A percentile compares a stretch with the other conserved stretches of the same genome.
Conservation (phyloP, 2,329 filamentous ascomycete species). For the Neonectria coccinea region DNA sequence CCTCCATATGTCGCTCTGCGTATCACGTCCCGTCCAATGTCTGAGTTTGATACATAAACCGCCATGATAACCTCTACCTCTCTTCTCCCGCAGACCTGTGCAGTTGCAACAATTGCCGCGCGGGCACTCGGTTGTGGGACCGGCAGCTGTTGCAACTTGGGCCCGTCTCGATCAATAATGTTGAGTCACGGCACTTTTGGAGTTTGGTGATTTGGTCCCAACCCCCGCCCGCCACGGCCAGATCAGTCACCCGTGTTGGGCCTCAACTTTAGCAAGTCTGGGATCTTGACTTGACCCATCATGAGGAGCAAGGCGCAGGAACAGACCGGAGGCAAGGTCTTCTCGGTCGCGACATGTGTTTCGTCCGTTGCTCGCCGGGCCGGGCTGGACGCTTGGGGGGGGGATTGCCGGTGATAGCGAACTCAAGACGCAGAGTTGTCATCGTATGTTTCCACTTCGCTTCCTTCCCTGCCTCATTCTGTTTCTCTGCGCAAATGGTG, state of each 20-base stretch:
- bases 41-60: slow-evolving; percentile 28
- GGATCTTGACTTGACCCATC: slow-evolving; percentile 20
- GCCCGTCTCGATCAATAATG: slow-evolving; percentile 24
- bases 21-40: slow-evolving; percentile 10
- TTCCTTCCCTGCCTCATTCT: slow-evolving; percentile 25
- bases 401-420: slow-evolving; percentile 21
- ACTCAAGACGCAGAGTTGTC: slow-evolving; percentile 25
- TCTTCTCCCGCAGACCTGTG: slow-evolving; percentile 24
- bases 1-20: slow-evolving; percentile 5
- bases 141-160: slow-evolving; percentile 36
- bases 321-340: slow-evolving; percentile 8
- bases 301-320: slow-evolving; percentile 12
- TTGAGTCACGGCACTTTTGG: slow-evolving; percentile 38
- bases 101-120: slow-evolving; percentile 28
- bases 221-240: slow-evolving; percentile 20
- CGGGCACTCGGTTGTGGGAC: slow-evolving; percentile 38
- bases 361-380: slow-evolving; percentile 25
- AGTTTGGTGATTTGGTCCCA: slow-evolving; percentile 20
- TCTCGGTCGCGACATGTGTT: slow-evolving; percentile 20
- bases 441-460: slow-evolving; percentile 41
- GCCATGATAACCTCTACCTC: slow-evolving; percentile 19
- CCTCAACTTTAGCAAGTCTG: slow-evolving; percentile 15
- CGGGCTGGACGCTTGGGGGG: slow-evolving; percentile 19
- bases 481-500: slow-evolving; percentile 29
- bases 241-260: slow-evolving; percentile 11